Evolutionary conservation across 352 stramenopile genomes (phyloP), one percentile per base, ranked within the genome.

Genomic region (Phytopythium montanum): DNA sequence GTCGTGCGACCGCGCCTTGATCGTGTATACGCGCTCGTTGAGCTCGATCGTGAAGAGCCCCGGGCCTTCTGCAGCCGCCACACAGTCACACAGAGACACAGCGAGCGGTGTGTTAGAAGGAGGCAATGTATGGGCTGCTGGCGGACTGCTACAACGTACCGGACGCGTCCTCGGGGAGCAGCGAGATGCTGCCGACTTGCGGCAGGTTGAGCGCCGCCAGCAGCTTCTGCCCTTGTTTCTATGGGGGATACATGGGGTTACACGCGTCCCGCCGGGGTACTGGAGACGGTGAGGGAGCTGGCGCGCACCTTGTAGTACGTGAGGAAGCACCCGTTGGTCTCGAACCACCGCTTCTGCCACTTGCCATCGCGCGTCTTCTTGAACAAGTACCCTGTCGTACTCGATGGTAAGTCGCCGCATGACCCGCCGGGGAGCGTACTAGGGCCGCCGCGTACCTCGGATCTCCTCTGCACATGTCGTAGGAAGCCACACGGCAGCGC

Each of bases 311-410:
- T 99, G 79, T 99, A 99, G 81, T 99, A 99, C 16, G 96, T 98
- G 39, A 99, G 83, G 77, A 98, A 98, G 71, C 97, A 97, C 50
- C 96, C 96, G 68, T 99, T 98, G 10, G 93, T 98, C 80, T 99
- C 97, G 69, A 99, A 99, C 90, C 95, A 99, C 57, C 97, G 87
- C 74, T 97, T 98, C 70, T 99, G 97, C 97, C 97, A 98, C 68
- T 96, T 96, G 68, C 90, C 90, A 59, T 97, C 89, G 59, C 90
- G 87, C 54, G 92, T 96, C 65, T 97, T 97, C 73, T 98, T 98
- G 62, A 97, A 93, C 65, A 98, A 67, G 65, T 98, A 98, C 26
- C 91, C 90, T 90, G 41, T 21, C 5, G 9, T 8, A 16, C 33
- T 8, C 14, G 9, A 38, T n/a, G n/a, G n/a, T n/a, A n/a, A n/a